Percentiles rank a stretch among this genome's conserved stretches.
phyloP scores from a whole-genome alignment of 768 basidiomycete genomes.

The Trametes elegans region DNA sequence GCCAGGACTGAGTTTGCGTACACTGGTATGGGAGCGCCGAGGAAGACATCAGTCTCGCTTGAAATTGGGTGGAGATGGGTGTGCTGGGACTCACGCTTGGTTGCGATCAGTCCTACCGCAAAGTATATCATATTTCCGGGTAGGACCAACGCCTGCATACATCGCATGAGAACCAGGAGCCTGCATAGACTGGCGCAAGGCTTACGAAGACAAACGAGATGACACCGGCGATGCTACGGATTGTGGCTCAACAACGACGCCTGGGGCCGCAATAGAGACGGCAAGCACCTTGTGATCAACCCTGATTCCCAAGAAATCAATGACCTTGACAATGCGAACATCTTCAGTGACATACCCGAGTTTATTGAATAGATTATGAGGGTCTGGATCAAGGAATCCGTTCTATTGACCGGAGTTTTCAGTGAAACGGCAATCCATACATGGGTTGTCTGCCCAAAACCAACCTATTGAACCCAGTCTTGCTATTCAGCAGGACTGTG shows the following conservation, averaged over 20 bases:
- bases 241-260: no score
- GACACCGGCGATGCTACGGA: background rate
- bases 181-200: background rate
- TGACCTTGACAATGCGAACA: background rate
- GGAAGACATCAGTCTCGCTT: no score
- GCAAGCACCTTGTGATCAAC: background rate
- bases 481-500: background rate
- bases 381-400: background rate
- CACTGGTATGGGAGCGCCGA: background rate
- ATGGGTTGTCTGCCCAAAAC: background rate
- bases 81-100: background rate
- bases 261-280: no score
- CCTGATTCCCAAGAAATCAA: background rate
- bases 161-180: background rate
- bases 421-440: background rate
- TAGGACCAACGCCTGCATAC: background rate
- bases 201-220: background rate
- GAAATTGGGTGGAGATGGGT: no score
- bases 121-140: background rate
- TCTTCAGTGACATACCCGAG: background rate
- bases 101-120: background rate
- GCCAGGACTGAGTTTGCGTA: background rate
- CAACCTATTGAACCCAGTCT: background rate
- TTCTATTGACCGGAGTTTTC: background rate
- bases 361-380: background rate